Evolutionary conservation across 2,329 filamentous ascomycete genomes (phyloP).

Genomic region (Cryphonectria japonica): DNA sequence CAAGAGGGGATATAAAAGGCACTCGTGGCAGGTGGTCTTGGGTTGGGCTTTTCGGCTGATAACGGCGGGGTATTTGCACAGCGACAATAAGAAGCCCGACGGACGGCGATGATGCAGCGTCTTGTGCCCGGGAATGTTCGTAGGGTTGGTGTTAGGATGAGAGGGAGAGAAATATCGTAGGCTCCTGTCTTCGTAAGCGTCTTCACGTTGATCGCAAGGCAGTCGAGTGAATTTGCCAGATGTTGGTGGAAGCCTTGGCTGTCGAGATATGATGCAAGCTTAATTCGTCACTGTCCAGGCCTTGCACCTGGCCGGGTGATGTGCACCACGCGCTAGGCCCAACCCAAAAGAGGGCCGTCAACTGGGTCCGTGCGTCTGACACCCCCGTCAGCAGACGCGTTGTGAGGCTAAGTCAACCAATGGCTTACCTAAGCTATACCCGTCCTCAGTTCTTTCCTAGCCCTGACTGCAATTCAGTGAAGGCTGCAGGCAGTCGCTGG

Average conservation of each 20-base stretch:
- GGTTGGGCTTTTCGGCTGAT: constrained; percentile 16
- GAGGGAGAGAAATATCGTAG: neutral
- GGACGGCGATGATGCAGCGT: neutral
- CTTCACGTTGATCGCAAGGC: constrained; percentile 19
- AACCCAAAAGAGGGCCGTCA: constrained; percentile 9
- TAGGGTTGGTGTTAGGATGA: neutral
- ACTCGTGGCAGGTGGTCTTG: constrained; percentile 21
- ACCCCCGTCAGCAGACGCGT: neutral
- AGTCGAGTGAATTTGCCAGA: constrained; percentile 9
- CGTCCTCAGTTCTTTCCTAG: no score
- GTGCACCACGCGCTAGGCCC: constrained; percentile 11
- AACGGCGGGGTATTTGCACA: constrained; percentile 21
- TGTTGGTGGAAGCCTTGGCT: constrained; percentile 24
- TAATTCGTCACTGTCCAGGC: constrained; percentile 23
- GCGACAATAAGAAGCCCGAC: constrained; percentile 1
- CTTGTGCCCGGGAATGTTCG: constrained; percentile 8
- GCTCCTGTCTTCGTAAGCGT: constrained; percentile 22
- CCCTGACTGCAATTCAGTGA: neutral
- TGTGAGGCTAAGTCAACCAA: neutral
- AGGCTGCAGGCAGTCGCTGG: neutral
- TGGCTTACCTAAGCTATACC: constrained; percentile 5
- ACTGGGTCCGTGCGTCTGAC: constrained; percentile 13
- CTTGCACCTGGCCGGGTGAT: constrained; percentile 20
- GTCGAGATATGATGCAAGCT: constrained; percentile 30
- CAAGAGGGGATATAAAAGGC: neutral